Percentiles rank a stretch among this genome's conserved stretches.
Conservation (phyloP, 257 asterid genomes). For the Solanum ossicruentum region DNA sequence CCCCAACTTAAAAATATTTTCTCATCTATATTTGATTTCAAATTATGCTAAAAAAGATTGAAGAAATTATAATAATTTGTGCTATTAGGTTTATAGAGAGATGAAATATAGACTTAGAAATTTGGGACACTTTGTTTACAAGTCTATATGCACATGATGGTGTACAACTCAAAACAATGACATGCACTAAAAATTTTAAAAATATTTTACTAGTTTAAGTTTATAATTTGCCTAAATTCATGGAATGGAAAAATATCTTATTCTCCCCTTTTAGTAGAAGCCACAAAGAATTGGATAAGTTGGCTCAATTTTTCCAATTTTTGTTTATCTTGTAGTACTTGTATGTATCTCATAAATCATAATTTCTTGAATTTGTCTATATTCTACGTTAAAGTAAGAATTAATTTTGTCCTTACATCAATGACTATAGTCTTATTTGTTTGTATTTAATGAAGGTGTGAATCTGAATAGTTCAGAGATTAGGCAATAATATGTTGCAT, state of each 20-base stretch:
- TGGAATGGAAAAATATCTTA: not conserved
- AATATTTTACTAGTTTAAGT: not conserved
- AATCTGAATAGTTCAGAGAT: too few species aligned
- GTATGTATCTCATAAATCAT: not conserved
- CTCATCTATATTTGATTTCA: not conserved
- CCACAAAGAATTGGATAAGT: not conserved
- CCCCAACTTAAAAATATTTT: not conserved
- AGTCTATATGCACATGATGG: constrained; percentile 12
- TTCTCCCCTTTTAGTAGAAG: not conserved
- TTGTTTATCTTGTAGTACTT: not conserved
- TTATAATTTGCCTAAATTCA: not conserved
- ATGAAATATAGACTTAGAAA: not conserved
- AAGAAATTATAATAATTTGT: not conserved
- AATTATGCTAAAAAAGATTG: not conserved
- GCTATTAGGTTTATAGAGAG: not conserved
- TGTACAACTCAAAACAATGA: constrained; percentile 3
- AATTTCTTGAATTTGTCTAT: not conserved
- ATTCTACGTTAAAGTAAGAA: not conserved
- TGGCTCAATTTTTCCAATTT: not conserved
- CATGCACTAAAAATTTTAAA: not conserved
- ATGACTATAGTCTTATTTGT: too few species aligned
- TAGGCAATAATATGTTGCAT: too few species aligned
- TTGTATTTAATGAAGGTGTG: too few species aligned
- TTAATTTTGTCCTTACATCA: not conserved
- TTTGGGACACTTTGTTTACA: not conserved